Percentiles rank a stretch among this genome's conserved stretches.
Evolutionary conservation across 192 early-diverging fungal genomes (phyloP).

Genomic region (Chytriomyces confervae): DNA sequence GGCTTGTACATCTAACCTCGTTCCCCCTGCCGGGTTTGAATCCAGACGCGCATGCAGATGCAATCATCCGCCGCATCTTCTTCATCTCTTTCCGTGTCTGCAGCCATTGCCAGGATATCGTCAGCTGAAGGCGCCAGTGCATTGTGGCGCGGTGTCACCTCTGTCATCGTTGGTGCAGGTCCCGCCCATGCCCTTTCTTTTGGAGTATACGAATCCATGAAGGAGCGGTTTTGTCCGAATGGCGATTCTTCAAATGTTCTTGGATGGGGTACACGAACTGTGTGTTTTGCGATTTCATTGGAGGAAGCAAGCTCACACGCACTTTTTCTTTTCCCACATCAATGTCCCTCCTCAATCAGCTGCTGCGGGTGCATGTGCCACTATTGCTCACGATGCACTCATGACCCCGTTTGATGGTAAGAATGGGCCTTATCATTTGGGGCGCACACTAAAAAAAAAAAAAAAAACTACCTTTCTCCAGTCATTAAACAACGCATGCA

Average conservation of each 20-base stretch:
- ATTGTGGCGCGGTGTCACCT: constrained; percentile 91
- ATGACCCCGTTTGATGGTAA: constrained; percentile 97
- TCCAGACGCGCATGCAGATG: no score
- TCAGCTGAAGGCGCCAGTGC: constrained; percentile 77
- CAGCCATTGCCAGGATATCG: constrained; percentile 72
- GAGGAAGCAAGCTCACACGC: background rate
- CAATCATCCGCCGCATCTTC: no score
- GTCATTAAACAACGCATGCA: constrained; percentile 98
- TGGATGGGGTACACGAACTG: constrained; percentile 56
- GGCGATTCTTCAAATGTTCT: constrained; percentile 46
- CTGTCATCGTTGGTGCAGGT: constrained; percentile 89
- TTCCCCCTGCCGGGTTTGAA: no score
- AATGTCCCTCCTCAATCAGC: constrained; percentile 46
- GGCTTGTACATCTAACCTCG: no score
- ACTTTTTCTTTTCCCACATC: constrained; percentile 6
- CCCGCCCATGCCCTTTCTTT: constrained; percentile 97
- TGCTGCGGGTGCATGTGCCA: constrained; percentile 87
- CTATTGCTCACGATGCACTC: constrained; percentile 82
- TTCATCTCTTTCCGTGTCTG: constrained; percentile 18
- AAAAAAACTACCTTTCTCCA: constrained; percentile 21
- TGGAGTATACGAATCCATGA: constrained; percentile 91
- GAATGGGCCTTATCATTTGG: background rate
- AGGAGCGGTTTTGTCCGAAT: constrained; percentile 71
- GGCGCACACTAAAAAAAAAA: background rate
- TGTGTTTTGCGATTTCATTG: background rate